Evolutionary conservation across 805 yeast species (phyloP).

Genomic region (Alloascoidea hylecoeti): DNA sequence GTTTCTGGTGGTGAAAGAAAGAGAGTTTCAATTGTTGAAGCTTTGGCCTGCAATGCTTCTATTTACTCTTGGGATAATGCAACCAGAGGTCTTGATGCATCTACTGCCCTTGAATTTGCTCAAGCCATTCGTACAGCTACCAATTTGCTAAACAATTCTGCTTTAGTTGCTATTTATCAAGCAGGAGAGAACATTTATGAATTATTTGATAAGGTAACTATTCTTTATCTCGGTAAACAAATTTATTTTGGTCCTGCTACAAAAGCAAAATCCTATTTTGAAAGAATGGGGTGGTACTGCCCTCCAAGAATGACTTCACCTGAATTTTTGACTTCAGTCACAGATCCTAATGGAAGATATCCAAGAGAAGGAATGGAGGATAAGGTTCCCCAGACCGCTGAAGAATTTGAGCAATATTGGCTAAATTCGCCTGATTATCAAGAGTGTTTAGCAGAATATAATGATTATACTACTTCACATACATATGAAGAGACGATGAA

Average conservation of each 20-base stretch:
- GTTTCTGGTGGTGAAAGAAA: constrained; percentile 82
- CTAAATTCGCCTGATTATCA: constrained; percentile 28
- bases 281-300: constrained; percentile 48
- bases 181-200: constrained; percentile 54
- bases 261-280: constrained; percentile 42
- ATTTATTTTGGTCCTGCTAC: constrained; percentile 48
- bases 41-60: constrained; percentile 47
- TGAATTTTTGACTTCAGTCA: constrained; percentile 55
- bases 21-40: constrained; percentile 75
- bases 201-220: constrained; percentile 46
- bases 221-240: constrained; percentile 46
- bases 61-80: constrained; percentile 71
- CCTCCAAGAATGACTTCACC: constrained; percentile 58
- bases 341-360: constrained; percentile 50
- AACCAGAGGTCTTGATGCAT: constrained; percentile 75
- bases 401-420: constrained; percentile 52
- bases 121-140: constrained; percentile 52
- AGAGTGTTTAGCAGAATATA: constrained; percentile 28
- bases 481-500: constrained; percentile 19
- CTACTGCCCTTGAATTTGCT: constrained; percentile 68
- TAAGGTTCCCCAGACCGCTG: constrained; percentile 44
- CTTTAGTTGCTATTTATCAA: constrained; percentile 58
- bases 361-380: constrained; percentile 31
- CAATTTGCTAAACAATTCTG: constrained; percentile 32
- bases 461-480: constrained; percentile 19